Percentiles rank a stretch among this genome's conserved stretches.
These are phyloP conservation scores for Ramaria sp. DNA, from an alignment of 768 basidiomycete species.

Conservation along the genomic window DNA sequence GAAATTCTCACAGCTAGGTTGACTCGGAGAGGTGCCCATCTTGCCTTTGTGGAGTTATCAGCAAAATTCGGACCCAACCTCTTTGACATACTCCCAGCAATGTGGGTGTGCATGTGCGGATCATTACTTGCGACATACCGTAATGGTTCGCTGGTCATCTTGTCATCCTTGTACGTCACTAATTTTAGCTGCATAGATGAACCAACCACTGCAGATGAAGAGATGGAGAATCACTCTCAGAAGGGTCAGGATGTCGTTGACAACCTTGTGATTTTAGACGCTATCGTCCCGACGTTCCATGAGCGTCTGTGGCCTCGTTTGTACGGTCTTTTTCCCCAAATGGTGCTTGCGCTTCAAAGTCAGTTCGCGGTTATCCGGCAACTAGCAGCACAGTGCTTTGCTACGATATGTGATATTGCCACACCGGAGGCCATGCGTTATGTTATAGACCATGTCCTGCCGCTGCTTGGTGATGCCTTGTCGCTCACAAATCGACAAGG, in stretches of 20 bases:
- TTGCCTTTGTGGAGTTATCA: conserved; percentile 75
- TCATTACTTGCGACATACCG: conserved; percentile 60
- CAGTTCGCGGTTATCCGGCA: conserved; percentile 85
- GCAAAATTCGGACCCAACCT: conserved; percentile 60
- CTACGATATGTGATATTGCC: conserved; percentile 80
- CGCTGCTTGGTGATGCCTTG: conserved; percentile 70
- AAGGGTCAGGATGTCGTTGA: conserved; percentile 88
- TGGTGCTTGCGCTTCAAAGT: conserved; percentile 72
- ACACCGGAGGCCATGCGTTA: conserved; percentile 77
- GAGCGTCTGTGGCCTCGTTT: conserved; percentile 59
- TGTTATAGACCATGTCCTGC: conserved; percentile 78
- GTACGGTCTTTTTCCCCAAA: conserved; percentile 59
- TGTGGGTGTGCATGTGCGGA: conserved; percentile 90
- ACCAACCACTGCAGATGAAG: conserved; percentile 38
- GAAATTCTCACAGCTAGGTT: conserved; percentile 57
- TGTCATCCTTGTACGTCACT: not conserved
- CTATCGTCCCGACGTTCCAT: conserved; percentile 68
- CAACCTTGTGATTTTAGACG: conserved; percentile 80
- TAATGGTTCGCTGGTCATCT: conserved; percentile 35
- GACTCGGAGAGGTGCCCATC: conserved; percentile 74
- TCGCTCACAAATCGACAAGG: conserved; percentile 75
- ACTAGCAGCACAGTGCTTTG: conserved; percentile 76
- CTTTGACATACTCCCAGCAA: conserved; percentile 74
- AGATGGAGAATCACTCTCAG: conserved; percentile 48
- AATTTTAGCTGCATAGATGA: conserved; percentile 28